Percentiles rank a stretch among this genome's conserved stretches.
Conservation (phyloP, 352 stramenopile genomes). For the Phytophthora crassamura region DNA sequence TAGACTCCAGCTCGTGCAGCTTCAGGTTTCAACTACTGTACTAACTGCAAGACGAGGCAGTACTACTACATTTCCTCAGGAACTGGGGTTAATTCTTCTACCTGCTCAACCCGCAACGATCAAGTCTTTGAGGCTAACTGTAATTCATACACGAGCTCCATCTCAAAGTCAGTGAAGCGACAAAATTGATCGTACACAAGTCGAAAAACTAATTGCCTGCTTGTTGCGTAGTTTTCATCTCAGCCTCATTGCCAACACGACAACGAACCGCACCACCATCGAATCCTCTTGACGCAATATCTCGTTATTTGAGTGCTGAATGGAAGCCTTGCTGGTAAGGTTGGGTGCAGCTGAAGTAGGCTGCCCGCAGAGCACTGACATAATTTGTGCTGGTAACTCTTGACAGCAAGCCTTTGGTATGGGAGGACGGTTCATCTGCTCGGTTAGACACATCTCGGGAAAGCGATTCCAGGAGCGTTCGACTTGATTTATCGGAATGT, state of each 20-base stretch:
- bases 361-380: no score
- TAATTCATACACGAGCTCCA: slow-evolving; percentile 7
- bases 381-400: not conserved
- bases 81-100: slow-evolving; percentile 44
- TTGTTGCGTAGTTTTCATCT: slow-evolving; percentile 25
- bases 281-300: slow-evolving; percentile 30
- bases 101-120: slow-evolving; percentile 16
- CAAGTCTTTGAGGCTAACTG: slow-evolving; percentile 19
- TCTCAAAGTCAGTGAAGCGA: slow-evolving; percentile 21
- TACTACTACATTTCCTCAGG: slow-evolving; percentile 22
- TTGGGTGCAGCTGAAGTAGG: not conserved
- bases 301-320: slow-evolving; percentile 40
- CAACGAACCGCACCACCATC: not conserved
- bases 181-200: not conserved
- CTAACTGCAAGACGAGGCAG: slow-evolving; percentile 11
- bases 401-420: slow-evolving; percentile 19
- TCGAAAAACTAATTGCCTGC: not conserved
- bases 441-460: slow-evolving; percentile 1
- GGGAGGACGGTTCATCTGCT: slow-evolving; percentile 1
- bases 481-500: slow-evolving; percentile 24
- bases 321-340: slow-evolving; percentile 39
- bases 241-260: slow-evolving; percentile 20
- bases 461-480: slow-evolving; percentile 17
- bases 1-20: not conserved
- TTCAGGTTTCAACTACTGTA: not conserved